Base-by-base conservation (phyloP, 805 yeast species). In the Debaryomyces castellii region DNA sequence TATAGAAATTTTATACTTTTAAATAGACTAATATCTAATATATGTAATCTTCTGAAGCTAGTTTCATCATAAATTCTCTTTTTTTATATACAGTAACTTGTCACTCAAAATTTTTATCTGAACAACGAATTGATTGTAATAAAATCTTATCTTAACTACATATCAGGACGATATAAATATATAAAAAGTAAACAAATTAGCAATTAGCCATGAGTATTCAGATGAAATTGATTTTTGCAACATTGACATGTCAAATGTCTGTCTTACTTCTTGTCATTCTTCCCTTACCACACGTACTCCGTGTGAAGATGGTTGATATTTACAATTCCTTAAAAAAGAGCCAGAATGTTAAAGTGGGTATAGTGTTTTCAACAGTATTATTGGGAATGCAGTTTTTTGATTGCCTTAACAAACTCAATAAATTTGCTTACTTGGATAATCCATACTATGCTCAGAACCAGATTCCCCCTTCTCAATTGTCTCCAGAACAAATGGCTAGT, bases 351-450 rank as follows among this genome's bases (percentile, higher is more conserved):
- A 72, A 65, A 48, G 78, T 82, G 0, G 74, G 78, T 0, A 53
- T 70, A 10, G 56, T 58, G 1, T 79, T 82, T 39, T 52, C 70
- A 10, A 59, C 67, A 1, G 51, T 65, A 1, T 59, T 82, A 6
- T 74, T 82, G 44, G 64, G 68, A 4, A 53, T 82, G 47, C 71
- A 81, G 54, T 81, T 82, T 53, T 41, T 71, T 12, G 88, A 82
- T 54, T 80, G 86, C 16, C 60, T 78, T 53, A 74, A 76, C 45
- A 67, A 81, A 42, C 60, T 69, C 45, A 54, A 60, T 41, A 57
- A 55, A 44, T 60, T 49, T 46, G 50, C 51, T 28, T 51, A 46
- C 33, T 23, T 49, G 8, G 57, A 48, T 23, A 58, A 54, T 40
- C 63, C 69, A 4, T 58, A 59, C 47, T 63, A 41, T 37, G 28